These are phyloP conservation scores for Pichia norvegensis DNA, from an alignment of 1,139 yeast genomes.

Conservation along the genomic window DNA sequence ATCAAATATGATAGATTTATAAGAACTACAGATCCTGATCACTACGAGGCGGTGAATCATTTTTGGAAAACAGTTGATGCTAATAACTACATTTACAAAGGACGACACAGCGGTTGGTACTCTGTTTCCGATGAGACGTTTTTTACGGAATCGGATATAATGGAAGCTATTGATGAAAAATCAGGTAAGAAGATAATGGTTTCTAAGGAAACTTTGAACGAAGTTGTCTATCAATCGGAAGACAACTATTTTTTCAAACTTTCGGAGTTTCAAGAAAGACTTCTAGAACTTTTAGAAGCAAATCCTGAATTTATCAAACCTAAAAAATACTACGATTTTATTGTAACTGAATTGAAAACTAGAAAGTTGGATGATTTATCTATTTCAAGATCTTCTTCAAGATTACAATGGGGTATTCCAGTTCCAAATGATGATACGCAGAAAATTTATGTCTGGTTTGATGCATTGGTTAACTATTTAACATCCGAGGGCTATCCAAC, in stretches of 20 bases:
- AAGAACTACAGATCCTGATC: slow-evolving; percentile 85
- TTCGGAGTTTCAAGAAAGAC: slow-evolving; percentile 46
- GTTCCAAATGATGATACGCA: slow-evolving; percentile 80
- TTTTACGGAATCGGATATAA: slow-evolving; percentile 75
- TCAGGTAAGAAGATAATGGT: slow-evolving; percentile 34
- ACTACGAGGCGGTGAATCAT: slow-evolving; percentile 50
- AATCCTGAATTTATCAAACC: slow-evolving; percentile 65
- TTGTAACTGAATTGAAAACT: slow-evolving; percentile 50
- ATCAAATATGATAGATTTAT: slow-evolving; percentile 71
- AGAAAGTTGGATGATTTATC: slow-evolving; percentile 59
- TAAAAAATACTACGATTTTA: slow-evolving; percentile 41
- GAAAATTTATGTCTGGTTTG: slow-evolving; percentile 93
- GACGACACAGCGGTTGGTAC: slow-evolving; percentile 90
- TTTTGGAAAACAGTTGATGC: slow-evolving; percentile 61
- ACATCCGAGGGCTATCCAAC: slow-evolving; percentile 58
- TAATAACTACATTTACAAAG: slow-evolving; percentile 69
- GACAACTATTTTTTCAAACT: slow-evolving; percentile 80
- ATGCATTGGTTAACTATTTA: slow-evolving; percentile 80
- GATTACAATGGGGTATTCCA: slow-evolving; percentile 84
- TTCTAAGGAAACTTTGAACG: slow-evolving; percentile 69
- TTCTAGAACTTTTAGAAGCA: slow-evolving; percentile 41
- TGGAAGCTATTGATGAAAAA: slow-evolving; percentile 34
- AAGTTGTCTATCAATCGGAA: slow-evolving; percentile 71
- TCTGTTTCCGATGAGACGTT: slow-evolving; percentile 92
- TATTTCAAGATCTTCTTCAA: slow-evolving; percentile 69